phyloP scores from a whole-genome alignment of 2,329 filamentous ascomycete species.

The Hypoxylon sp. region DNA sequence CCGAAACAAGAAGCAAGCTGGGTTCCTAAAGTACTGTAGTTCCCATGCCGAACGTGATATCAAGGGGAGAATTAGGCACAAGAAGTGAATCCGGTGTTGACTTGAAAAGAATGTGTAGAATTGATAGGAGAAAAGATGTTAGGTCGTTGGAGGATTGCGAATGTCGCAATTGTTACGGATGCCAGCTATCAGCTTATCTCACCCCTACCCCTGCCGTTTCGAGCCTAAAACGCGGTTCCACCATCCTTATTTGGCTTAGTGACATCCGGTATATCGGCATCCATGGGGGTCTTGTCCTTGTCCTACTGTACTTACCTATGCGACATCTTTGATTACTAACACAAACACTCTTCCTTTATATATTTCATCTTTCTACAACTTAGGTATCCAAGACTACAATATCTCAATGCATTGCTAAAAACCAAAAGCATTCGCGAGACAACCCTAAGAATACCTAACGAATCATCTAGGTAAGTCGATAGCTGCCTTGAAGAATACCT shows the following conservation, averaged over 20 bases:
- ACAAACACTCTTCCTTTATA: background rate
- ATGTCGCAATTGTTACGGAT: constrained; percentile 20
- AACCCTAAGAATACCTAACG: no score
- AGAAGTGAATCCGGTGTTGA: constrained; percentile 22
- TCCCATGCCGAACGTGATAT: constrained; percentile 29
- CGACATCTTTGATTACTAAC: background rate
- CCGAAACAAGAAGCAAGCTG: constrained; percentile 6
- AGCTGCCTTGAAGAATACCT: no score
- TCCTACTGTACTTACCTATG: background rate
- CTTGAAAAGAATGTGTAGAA: background rate
- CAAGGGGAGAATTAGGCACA: constrained; percentile 18
- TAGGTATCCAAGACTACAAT: no score
- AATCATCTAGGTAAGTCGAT: no score
- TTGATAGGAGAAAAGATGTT: constrained; percentile 6
- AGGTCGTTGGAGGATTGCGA: constrained; percentile 14
- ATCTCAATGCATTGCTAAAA: no score
- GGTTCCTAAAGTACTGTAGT: constrained; percentile 7
- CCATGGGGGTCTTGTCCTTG: background rate
- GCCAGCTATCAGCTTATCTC: constrained; percentile 31
- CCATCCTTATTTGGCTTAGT: constrained; percentile 25
- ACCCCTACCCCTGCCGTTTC: constrained; percentile 20
- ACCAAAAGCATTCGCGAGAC: no score
- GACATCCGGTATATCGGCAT: constrained; percentile 23
- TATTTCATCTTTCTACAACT: no score
- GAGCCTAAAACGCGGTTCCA: constrained; percentile 13